Evolutionary conservation across 2,329 filamentous ascomycete species (phyloP), one percentile per base, ranked within the genome.

Genomic region (Xylariaceae sp.): DNA sequence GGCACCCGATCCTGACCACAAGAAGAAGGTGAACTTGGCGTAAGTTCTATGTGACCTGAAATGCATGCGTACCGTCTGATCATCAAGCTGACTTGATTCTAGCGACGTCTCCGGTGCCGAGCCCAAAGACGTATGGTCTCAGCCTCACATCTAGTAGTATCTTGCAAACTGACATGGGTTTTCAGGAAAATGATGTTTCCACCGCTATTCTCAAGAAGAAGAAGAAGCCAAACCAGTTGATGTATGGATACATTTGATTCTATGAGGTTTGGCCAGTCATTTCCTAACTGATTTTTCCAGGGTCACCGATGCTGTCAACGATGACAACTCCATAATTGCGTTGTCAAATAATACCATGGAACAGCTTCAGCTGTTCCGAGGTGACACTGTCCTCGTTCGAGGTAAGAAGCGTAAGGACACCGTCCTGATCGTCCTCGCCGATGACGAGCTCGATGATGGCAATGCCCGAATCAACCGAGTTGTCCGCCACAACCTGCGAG

Each of bases 391-490:
- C 52, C 83, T 98, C 57, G 93, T 99, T 54, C 96, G 96, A 80
- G 95, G 95, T 77, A 99, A 99, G 88, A 99, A 98, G 90, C 87
- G 95, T 78, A 97, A 97, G 84, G 95, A 99, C 73, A 99, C 95
- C 2, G 95, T 98, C 58, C 82, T 99, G 72, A 98, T 99, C 71
- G 96, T 99, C 57, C 85, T 99, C 59, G 93, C 93, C 62, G 95
- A 99, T 75, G 95, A 99, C 71, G 95, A 99, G 63, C 88, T 99
- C 52, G 95, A 99, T 80, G 95, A 99, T 73, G 95, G 95, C 67
- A 96, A 89, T 70, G 95, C 90, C 68, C 90, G 95, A 71, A 95
- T 99, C 82, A 99, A 99, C 84, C 91, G 96, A 75, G 95, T 98
- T 62, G 93, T 98, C 71, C 89, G 95, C 75, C 95, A 98, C 84